Conservation (phyloP, 2,329 filamentous ascomycete species). For the Verticillium longisporum region DNA sequence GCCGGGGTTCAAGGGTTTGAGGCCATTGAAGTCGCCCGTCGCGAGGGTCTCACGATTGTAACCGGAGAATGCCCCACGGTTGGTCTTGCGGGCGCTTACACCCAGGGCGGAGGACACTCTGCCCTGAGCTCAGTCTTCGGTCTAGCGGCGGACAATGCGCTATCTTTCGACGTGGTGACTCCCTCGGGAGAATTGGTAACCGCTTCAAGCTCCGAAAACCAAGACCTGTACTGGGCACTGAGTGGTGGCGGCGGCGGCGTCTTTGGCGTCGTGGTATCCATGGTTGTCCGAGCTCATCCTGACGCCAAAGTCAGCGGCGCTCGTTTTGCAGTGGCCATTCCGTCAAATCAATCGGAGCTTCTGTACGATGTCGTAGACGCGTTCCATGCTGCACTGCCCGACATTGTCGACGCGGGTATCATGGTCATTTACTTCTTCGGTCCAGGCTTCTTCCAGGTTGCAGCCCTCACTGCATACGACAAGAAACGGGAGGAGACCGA, state of each 20-base stretch:
- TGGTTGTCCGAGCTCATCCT: slow-evolving; percentile 44
- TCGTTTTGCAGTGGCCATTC: not conserved
- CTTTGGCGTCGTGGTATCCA: slow-evolving; percentile 42
- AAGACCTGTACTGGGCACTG: slow-evolving; percentile 43
- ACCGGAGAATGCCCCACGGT: slow-evolving; percentile 36
- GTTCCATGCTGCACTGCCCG: slow-evolving; percentile 18
- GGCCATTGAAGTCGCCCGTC: slow-evolving; percentile 14
- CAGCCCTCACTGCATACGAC: slow-evolving; percentile 37
- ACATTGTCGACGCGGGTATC: slow-evolving; percentile 38
- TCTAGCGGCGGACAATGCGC: slow-evolving; percentile 48
- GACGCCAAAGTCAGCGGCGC: slow-evolving; percentile 34
- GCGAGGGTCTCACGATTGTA: slow-evolving; percentile 6
- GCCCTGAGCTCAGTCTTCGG: slow-evolving; percentile 45
- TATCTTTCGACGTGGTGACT: slow-evolving; percentile 40
- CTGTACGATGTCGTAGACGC: slow-evolving; percentile 12
- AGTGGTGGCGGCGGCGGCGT: slow-evolving; percentile 36
- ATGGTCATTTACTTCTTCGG: slow-evolving; percentile 38
- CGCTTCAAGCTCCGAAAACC: slow-evolving; percentile 30
- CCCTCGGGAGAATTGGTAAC: slow-evolving; percentile 36
- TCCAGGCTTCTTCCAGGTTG: slow-evolving; percentile 32
- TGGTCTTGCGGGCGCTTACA: slow-evolving; percentile 53
- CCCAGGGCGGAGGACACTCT: slow-evolving; percentile 53
- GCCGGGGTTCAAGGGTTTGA: slow-evolving; percentile 46
- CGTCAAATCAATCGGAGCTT: not conserved
- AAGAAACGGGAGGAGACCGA: slow-evolving; percentile 30